Evolutionary conservation across 179 eudicot species (phyloP), one percentile per base, ranked within the genome.

Genomic region (Silene coronaria): DNA sequence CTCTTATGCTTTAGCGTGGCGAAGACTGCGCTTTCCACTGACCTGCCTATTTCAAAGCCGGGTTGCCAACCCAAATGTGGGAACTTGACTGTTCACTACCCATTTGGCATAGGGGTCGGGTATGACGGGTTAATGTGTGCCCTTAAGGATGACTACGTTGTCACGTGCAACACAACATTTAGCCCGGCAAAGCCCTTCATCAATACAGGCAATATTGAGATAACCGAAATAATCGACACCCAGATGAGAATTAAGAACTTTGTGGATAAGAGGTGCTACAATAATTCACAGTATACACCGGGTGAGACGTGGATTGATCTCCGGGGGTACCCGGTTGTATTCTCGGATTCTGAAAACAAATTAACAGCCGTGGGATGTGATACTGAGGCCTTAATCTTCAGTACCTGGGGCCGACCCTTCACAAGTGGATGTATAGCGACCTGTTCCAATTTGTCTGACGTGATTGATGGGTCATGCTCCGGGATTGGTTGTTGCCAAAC

Each of bases 301-400:
- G 8, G 2, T 3, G 2, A 8, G 4, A 0, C 6, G 0, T 74
- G 22, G 19, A 67, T 80, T 2, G 58, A 38, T 21, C 64, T 67
- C 24, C 59, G 16, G 13, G 9, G 11, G 2, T 32, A 2, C 0
- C 89, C 90, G 0, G 79, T 78, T 67, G 79, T 83, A 21, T 77
- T 84, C 64, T 88, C 91, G 0, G 76, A 81, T 3, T 62, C 77
- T 8, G 77, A 66, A 9, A 91, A 91, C 75, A 81, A 73, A 63
- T 80, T 87, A 59, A 72, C 82, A 0, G 81, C 75, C 22, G 9
- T 89, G 0, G 91, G 93, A 3, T 91, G 96, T 42, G 84, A 86
- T 64, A 85, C 82, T 30, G 0, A 55, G 0, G 90, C 84, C 9
- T 10, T 63, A 17, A 53, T 78, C 1, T 0, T 0, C 0, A 67